Evolutionary conservation across 202 grass and related monocot genomes (phyloP), one percentile per base, ranked within the genome.

Genomic region (Elaeis oleifera): DNA sequence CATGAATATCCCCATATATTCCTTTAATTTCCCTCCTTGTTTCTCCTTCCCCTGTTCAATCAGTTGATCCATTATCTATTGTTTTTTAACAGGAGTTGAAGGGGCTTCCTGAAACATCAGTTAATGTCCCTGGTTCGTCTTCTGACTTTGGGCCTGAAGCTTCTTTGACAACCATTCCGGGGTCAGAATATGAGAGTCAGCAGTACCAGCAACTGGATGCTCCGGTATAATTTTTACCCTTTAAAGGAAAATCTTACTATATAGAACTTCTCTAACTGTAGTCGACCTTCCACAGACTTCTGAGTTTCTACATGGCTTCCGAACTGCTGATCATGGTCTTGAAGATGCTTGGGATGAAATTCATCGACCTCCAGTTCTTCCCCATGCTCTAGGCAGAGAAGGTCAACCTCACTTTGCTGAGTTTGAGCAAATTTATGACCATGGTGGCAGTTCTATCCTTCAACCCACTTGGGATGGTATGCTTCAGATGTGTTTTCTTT

Each of bases 131-230:
- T 27, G 69, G 56, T 63, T 17, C 82, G 65, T 77, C 82, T 6
- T 71, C 82, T 58, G 82, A 84, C 62, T 86, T 84, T 19, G 74
- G 84, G 52, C 9, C 75, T 51, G 15, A 68, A 53, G 52, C 55
- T 76, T 88, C 94, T 56, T 76, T 99, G 49, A 85, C 88, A 18
- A 85, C 83, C 70, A 80, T 99, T 63, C 94, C 94, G 3, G 94
- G 94, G 65, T 84, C 89, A 49, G 94, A 87, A 54, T 77, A 84
- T 55, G 94, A 92, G 74, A 74, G 76, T 62, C 87, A 84, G 65
- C 94, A 92, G 64, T 67, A 83, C 64, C 85, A 89, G 59, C 80
- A 70, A 63, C 85, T 65, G 22, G 23, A 79, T 80, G 80, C 62
- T 49, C 50, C 22, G 77, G 94, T 99, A 81, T 82, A 54, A 26